Evolutionary conservation across 192 early-diverging fungal genomes (phyloP).

Genomic region (Backusella tarrabulga): DNA sequence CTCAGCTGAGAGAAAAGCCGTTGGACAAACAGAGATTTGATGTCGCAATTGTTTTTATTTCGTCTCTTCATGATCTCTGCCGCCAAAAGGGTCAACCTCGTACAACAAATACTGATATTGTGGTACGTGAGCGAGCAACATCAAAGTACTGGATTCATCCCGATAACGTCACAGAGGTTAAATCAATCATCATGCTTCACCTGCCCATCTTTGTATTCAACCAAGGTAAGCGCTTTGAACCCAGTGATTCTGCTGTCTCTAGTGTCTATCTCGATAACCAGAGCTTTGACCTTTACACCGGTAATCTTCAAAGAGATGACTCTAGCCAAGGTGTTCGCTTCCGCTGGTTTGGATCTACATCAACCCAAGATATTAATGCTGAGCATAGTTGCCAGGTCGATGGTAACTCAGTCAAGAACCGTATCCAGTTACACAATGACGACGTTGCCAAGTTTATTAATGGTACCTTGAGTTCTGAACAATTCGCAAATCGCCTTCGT

Average conservation of each 20-base stretch:
- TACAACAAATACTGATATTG: slow-evolving; percentile 27
- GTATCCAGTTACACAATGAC: slow-evolving; percentile 17
- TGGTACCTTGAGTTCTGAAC: slow-evolving; percentile 23
- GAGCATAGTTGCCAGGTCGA: slow-evolving; percentile 30
- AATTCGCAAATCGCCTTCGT: slow-evolving; percentile 64
- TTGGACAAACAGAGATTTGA: slow-evolving; percentile 91
- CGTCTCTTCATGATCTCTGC: slow-evolving; percentile 71
- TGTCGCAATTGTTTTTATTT: slow-evolving; percentile 82
- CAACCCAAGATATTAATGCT: slow-evolving; percentile 21
- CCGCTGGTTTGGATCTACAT: slow-evolving; percentile 33
- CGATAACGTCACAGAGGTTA: slow-evolving; percentile 42
- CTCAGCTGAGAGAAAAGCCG: slow-evolving; percentile 74
- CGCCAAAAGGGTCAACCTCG: slow-evolving; percentile 43
- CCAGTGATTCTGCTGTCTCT: slow-evolving; percentile 33
- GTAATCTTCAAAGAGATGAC: slow-evolving; percentile 31
- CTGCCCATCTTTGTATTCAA: slow-evolving; percentile 47
- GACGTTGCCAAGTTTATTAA: slow-evolving; percentile 22
- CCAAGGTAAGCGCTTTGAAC: slow-evolving; percentile 43
- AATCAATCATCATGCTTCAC: slow-evolving; percentile 38
- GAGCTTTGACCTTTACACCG: slow-evolving; percentile 32
- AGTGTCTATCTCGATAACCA: slow-evolving; percentile 36
- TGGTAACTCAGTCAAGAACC: slow-evolving; percentile 34
- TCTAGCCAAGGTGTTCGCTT: slow-evolving; percentile 34
- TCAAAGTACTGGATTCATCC: slow-evolving; percentile 48
- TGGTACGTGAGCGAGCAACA: slow-evolving; percentile 74